Conservation (phyloP, 1,284 basidiomycete species). For the Xanthoconium separans region DNA sequence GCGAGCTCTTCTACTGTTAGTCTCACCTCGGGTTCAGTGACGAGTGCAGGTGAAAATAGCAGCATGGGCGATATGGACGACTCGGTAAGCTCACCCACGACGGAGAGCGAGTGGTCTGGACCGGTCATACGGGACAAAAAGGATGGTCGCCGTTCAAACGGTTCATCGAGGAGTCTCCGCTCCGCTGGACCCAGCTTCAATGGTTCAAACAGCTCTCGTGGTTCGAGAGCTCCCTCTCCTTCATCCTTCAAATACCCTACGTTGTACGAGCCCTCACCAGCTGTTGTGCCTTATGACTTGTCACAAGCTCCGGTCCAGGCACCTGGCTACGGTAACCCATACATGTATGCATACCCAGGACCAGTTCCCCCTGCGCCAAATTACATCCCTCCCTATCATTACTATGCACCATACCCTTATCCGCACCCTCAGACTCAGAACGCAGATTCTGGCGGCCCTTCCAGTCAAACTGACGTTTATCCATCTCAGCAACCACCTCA, state of each 20-base stretch:
- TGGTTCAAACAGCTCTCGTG: constrained; percentile 60
- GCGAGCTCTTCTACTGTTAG: constrained; percentile 73
- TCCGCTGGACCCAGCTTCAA: constrained; percentile 50
- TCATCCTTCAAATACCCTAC: constrained; percentile 66
- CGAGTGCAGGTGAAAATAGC: constrained; percentile 52
- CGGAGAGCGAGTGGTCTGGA: constrained; percentile 78
- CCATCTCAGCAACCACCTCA: constrained; percentile 34
- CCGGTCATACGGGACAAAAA: constrained; percentile 56
- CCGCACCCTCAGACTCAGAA: constrained; percentile 30
- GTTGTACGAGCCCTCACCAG: constrained; percentile 60
- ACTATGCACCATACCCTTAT: constrained; percentile 38
- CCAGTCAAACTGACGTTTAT: constrained; percentile 33
- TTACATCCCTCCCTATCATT: constrained; percentile 40
- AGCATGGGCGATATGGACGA: constrained; percentile 65
- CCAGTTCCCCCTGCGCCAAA: constrained; percentile 29
- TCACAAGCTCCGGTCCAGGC: constrained; percentile 41
- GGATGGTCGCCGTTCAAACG: constrained; percentile 48
- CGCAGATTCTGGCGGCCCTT: constrained; percentile 36
- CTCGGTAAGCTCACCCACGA: constrained; percentile 63
- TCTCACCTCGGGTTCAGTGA: constrained; percentile 63
- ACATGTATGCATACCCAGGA: constrained; percentile 40
- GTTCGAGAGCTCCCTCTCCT: constrained; percentile 70
- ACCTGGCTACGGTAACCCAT: constrained; percentile 38
- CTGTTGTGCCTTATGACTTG: constrained; percentile 48
- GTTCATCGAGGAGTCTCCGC: constrained; percentile 57